phyloP scores from a whole-genome alignment of 257 asterid genomes.

The Buddleja alternifolia region DNA sequence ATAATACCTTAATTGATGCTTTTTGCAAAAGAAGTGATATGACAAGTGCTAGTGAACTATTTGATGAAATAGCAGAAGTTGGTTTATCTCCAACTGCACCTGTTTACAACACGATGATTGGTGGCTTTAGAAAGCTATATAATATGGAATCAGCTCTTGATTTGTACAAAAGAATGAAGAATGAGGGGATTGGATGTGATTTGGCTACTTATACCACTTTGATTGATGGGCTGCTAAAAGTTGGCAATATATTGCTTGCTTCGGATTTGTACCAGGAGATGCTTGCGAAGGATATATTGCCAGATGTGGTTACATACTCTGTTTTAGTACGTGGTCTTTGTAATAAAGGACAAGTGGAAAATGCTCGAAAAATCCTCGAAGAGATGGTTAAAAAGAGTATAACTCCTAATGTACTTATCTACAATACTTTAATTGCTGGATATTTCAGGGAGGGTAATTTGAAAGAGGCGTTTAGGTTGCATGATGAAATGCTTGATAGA shows the following conservation, averaged over 20 bases:
- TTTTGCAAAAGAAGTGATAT: conserved; percentile 79
- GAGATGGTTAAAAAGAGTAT: conserved; percentile 60
- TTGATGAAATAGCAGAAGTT: conserved; percentile 59
- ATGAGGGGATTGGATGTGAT: conserved; percentile 62
- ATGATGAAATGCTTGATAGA: conserved; percentile 81
- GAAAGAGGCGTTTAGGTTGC: conserved; percentile 81
- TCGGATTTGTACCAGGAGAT: conserved; percentile 69
- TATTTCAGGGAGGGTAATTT: conserved; percentile 76
- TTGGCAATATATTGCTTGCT: conserved; percentile 56
- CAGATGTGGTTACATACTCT: conserved; percentile 65
- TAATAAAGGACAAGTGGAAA: conserved; percentile 62
- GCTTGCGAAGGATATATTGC: conserved; percentile 64
- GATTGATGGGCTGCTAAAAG: conserved; percentile 70
- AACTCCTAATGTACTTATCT: conserved; percentile 64
- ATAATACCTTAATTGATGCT: conserved; percentile 65
- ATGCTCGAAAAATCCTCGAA: conserved; percentile 63
- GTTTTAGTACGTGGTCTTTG: conserved; percentile 78
- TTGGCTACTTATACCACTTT: conserved; percentile 78
- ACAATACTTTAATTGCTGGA: conserved; percentile 64
- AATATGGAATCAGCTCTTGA: conserved; percentile 64
- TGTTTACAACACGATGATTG: conserved; percentile 76
- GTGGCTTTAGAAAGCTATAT: conserved; percentile 65
- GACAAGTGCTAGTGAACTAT: conserved; percentile 62
- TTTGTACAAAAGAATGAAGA: conserved; percentile 56
- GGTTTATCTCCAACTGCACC: conserved; percentile 68